Evolutionary conservation across 1,139 yeast species (phyloP).

Genomic region (Taiozyma onychis): DNA sequence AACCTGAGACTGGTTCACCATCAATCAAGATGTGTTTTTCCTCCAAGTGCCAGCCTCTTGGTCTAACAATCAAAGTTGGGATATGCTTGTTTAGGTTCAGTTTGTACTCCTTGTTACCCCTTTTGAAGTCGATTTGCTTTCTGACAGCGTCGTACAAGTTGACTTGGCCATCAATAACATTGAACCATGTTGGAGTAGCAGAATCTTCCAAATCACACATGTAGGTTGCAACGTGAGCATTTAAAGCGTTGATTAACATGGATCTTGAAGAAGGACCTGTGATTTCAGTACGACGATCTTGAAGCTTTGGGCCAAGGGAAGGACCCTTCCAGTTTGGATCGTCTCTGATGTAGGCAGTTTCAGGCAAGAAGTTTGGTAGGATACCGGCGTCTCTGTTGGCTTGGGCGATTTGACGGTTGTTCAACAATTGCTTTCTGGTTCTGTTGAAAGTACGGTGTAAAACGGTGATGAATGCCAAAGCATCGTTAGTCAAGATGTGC

Average conservation of each 20-base stretch:
- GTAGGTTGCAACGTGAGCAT: constrained; percentile 62
- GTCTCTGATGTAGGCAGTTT: constrained; percentile 63
- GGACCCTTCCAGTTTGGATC: constrained; percentile 81
- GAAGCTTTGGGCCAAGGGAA: constrained; percentile 66
- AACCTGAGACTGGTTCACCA: constrained; percentile 71
- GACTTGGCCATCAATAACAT: constrained; percentile 48
- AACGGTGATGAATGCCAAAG: constrained; percentile 66
- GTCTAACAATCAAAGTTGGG: constrained; percentile 72
- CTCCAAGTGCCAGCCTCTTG: constrained; percentile 82
- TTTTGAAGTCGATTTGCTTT: constrained; percentile 39
- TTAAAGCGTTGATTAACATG: constrained; percentile 69
- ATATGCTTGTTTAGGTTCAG: constrained; percentile 52
- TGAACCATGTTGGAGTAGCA: constrained; percentile 57
- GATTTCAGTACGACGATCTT: constrained; percentile 70
- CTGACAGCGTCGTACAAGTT: constrained; percentile 56
- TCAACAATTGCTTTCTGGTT: constrained; percentile 54
- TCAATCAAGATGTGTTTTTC: constrained; percentile 71
- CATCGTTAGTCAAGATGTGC: constrained; percentile 61
- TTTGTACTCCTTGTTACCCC: constrained; percentile 50
- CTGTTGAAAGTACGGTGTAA: constrained; percentile 67
- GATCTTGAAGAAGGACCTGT: constrained; percentile 66
- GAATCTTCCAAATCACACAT: constrained; percentile 74
- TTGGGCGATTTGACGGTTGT: constrained; percentile 56
- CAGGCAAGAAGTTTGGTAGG: constrained; percentile 69
- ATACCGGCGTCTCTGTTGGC: constrained; percentile 58